A percentile compares a stretch with the other conserved stretches of the same genome.
Evolutionary conservation across 176 grass and related monocot species (phyloP).

Genomic region (Triticum urartu): DNA sequence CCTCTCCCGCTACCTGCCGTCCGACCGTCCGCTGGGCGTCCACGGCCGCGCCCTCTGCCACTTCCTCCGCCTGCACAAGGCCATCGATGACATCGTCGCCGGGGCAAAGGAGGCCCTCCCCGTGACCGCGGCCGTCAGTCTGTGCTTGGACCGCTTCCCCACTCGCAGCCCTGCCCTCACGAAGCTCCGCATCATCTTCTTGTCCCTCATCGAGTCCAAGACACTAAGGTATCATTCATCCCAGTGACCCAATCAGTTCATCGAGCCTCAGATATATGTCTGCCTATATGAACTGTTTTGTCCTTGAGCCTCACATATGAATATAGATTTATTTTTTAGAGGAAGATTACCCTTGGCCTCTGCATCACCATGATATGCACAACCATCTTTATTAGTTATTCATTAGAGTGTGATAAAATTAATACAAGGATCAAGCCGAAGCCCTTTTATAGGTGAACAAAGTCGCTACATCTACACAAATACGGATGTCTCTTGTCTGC

Average conservation of each 20-base stretch:
- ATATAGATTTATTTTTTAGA: too few relatives aligned
- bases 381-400: too few relatives aligned
- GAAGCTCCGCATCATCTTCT: neutral
- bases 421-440: too few relatives aligned
- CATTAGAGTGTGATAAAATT: too few relatives aligned
- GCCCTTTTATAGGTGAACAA: too few relatives aligned
- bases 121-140: neutral
- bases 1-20: neutral
- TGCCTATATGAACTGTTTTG: neutral
- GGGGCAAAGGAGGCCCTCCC: neutral
- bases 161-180: neutral
- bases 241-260: neutral
- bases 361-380: too few relatives aligned
- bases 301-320: neutral
- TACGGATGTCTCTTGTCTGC: too few relatives aligned
- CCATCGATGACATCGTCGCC: neutral
- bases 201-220: neutral
- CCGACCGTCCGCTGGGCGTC: neutral
- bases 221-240: neutral
- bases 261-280: neutral
- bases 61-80: neutral
- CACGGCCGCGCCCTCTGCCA: neutral
- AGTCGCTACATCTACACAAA: too few relatives aligned
- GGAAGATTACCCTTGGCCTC: too few relatives aligned
- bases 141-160: neutral